Base-by-base conservation (phyloP, 164 flowering plant genomes). In the Annona squamosa region DNA sequence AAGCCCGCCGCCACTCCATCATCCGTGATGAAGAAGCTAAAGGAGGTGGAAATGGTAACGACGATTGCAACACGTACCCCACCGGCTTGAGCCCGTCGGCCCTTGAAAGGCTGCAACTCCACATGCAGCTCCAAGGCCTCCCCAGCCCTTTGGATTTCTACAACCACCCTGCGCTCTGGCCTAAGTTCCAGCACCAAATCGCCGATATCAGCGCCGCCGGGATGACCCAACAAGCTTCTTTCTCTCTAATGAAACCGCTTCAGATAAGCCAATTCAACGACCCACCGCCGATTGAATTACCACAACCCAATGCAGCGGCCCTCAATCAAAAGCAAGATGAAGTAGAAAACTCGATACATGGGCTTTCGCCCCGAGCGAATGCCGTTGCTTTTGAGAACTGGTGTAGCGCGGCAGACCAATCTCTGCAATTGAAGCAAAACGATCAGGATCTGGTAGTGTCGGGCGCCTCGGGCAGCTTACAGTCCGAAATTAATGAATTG, bases 81-180 rank as follows among this genome's bases (percentile, higher is more conserved):
- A 76, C 80, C 26, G 74, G 82, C 57, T 64, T 88, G 26, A 90
- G 88, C 82, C 81, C 77, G 73, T 90, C 97, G 0, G 91, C 97
- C 3, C 80, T 90, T 1, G 97, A 93, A 79, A 88, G 98, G 78
- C 86, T 93, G 71, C 97, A 91, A 76, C 98, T 93, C 41, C 91
- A 86, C 76, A 83, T 91, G 90, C 89, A 88, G 46, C 86, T 88
- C 67, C 90, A 88, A 68, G 82, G 72, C 77, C 81, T 80, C 52
- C 87, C 86, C 17, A 78, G 76, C 77, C 88, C 91, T 57, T 75
- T 86, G 74, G 78, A 88, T 67, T 83, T 84, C 75, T 81, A 82
- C 80, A 84, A 81, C 80, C 81, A 83, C 63, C 86, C 85, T 77
- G 76, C 82, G 5, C 78, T 84, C 4, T 86, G 89, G 89, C 91